Base-by-base conservation (phyloP, 805 yeast species). In the Debaryomyces hansenii region DNA sequence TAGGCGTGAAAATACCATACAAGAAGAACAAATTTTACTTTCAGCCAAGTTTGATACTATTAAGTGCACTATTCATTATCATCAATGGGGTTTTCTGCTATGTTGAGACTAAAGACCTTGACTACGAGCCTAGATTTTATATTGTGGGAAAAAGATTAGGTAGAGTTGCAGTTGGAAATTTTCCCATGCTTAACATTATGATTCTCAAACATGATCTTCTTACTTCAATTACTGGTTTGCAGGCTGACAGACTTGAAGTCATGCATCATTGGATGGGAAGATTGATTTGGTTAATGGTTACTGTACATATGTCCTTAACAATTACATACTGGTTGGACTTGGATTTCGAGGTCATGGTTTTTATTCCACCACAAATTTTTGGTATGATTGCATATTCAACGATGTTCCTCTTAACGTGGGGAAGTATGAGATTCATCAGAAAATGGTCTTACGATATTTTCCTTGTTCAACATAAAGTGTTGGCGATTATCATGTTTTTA, bases 281-380 rank as follows among this genome's bases (percentile, higher is more conserved):
- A 33, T 51, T 61, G 8, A 61, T 74, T 57, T 74, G 70, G 59
- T 18, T 57, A 6, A 53, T 69, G 60, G 57, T 68, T 10, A 59
- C 66, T 2, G 49, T 66, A 5, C 82, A 77, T 53, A 49, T 69
- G 41, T 53, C 52, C n/a, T 43, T 72, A 16, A 49, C 67, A 2
- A 49, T 61, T 14, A 47, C 54, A 14, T 75, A 76, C 53, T 77
- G 80, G 80, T 48, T 73, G n/a, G 57, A 53, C 5, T 39, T 74
- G 42, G 62, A 66, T 24, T 69, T 72, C 45, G 45, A 56, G 6
- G 54, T 71, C 9, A 72, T 74, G 79, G 45, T 76, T 8, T 37
- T 54, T 18, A 75, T 75, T 37, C 81, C 82, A 4, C 80, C 80
- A 1, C 77, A 72, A 47, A 70, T 72, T n/a, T 76, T 76, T 57